These are phyloP conservation scores for Lophiotrema nucula DNA, from an alignment of 495 filamentous ascomycete species.

Conservation along the genomic window DNA sequence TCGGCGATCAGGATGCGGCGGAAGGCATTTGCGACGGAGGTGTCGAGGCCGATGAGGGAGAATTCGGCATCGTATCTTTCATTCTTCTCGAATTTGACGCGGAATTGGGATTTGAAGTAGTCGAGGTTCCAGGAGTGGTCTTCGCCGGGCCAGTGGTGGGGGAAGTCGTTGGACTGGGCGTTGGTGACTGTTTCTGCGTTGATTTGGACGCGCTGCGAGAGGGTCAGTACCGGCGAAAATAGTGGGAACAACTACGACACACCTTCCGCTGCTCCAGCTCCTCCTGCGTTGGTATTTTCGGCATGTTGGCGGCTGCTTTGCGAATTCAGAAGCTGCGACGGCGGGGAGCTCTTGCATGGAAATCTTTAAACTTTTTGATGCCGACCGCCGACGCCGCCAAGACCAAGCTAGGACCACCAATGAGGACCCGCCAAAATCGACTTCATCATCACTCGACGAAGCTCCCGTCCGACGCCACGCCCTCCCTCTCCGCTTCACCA, in stretches of 20 bases:
- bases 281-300: conserved; percentile 23
- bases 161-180: conserved; percentile 84
- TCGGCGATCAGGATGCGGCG: conserved; percentile 95
- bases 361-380: conserved; percentile 3
- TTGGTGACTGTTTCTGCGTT: conserved; percentile 86
- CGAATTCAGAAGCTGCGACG: too few species aligned
- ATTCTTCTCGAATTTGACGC: conserved; percentile 80
- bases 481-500: conserved; percentile 18
- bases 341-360: conserved; percentile 16
- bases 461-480: conserved; percentile 23
- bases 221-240: background rate
- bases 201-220: conserved; percentile 71
- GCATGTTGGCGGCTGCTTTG: conserved; percentile 14
- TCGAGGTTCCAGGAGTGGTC: conserved; percentile 83
- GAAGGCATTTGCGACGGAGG: conserved; percentile 94
- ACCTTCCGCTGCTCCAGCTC: conserved; percentile 39
- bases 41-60: conserved; percentile 87
- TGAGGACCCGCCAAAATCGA: conserved; percentile 11
- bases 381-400: conserved; percentile 3
- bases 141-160: conserved; percentile 85
- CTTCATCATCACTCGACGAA: conserved; percentile 12
- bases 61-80: conserved; percentile 73
- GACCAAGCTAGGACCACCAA: conserved; percentile 5
- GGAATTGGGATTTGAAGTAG: conserved; percentile 65
- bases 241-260: too few species aligned